Evolutionary conservation across 1,284 basidiomycete species (phyloP), one percentile per base, ranked within the genome.

Genomic region (Inonotus hispidus): DNA sequence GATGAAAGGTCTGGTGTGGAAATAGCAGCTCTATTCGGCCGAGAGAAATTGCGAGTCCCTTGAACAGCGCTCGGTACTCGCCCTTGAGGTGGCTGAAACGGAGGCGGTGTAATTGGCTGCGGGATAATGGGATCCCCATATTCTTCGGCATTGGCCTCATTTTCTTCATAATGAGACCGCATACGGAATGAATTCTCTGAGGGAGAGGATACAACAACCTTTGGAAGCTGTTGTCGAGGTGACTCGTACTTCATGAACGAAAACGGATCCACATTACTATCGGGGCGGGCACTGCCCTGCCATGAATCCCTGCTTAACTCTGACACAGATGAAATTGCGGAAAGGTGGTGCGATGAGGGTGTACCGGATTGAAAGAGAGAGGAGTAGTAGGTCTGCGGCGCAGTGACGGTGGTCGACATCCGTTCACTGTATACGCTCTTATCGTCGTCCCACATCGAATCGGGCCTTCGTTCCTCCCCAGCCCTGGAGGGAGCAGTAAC

Each of bases 21-120:
- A 13, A 21, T 21, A 32, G 54, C 77, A 23, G 60, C 67, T 45
- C 79, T 77, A 56, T 76, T 76, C 50, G 83, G 83, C 56, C 81
- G 73, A 21, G 84, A 85, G 67, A 82, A 84, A 67, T 85, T 85
- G 41, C 76, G 47, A 53, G 77, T 73, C 49, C 70, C 66, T 47
- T 70, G 39, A 77, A 71, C 11, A 74, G 75, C 53, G 68, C 68
- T 69, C 10, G 69, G 71, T 21, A 56, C 60, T 21, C 68, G 65
- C 14, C 68, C 69, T 43, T 47, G 52, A 16, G 52, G 50, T 47
- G 37, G 63, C 43, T 37, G 56, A 27, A 57, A 49, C 25, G 62
- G 59, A 29, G 63, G 63, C 8, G 63, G 60, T 6, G 59, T 60
- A 13, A 61, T 53, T 16, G 57, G 55, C 35, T 62, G 53, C 5